phyloP scores from a whole-genome alignment of 2,329 filamentous ascomycete genomes.

The Pyrenophora tritici-repentis region DNA sequence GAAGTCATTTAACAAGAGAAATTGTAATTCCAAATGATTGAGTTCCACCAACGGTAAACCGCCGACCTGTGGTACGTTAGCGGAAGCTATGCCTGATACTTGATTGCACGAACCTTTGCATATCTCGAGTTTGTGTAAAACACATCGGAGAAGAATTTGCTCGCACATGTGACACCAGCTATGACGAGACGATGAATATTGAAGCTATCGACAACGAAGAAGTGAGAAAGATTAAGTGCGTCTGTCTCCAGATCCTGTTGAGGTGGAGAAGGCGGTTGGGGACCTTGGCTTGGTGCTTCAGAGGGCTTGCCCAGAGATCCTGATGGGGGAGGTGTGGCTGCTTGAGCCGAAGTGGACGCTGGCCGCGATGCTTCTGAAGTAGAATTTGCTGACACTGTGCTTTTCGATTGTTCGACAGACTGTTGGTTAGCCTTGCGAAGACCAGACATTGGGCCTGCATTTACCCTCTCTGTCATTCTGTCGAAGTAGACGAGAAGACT shows the following conservation, averaged over 20 bases:
- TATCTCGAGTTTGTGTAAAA: conserved; percentile 99
- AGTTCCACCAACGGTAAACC: conserved; percentile 89
- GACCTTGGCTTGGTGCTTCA: conserved; percentile 32
- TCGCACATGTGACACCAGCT: conserved; percentile 94
- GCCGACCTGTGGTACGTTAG: conserved; percentile 71
- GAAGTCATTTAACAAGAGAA: conserved; percentile 94
- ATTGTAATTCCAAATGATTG: conserved; percentile 95
- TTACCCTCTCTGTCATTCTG: conserved; percentile 96
- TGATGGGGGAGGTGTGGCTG: conserved; percentile 56
- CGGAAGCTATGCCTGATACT: background rate
- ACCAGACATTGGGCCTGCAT: conserved; percentile 74
- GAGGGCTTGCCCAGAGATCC: conserved; percentile 53
- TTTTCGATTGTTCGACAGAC: conserved; percentile 48
- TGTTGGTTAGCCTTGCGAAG: conserved; percentile 59
- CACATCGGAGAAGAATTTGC: conserved; percentile 98
- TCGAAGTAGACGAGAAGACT: conserved; percentile 97
- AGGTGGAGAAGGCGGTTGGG: conserved; percentile 45
- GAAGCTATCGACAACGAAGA: conserved; percentile 97
- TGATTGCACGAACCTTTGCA: conserved; percentile 74
- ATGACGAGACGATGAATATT: conserved; percentile 98
- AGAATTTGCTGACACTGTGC: conserved; percentile 33
- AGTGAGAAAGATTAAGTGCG: conserved; percentile 64
- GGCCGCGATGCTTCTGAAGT: conserved; percentile 29
- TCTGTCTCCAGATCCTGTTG: conserved; percentile 51
- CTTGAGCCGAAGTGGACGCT: conserved; percentile 46